Evolutionary conservation across 148 eudicot species (phyloP).

Genomic region (Gaultheria prostrata): DNA sequence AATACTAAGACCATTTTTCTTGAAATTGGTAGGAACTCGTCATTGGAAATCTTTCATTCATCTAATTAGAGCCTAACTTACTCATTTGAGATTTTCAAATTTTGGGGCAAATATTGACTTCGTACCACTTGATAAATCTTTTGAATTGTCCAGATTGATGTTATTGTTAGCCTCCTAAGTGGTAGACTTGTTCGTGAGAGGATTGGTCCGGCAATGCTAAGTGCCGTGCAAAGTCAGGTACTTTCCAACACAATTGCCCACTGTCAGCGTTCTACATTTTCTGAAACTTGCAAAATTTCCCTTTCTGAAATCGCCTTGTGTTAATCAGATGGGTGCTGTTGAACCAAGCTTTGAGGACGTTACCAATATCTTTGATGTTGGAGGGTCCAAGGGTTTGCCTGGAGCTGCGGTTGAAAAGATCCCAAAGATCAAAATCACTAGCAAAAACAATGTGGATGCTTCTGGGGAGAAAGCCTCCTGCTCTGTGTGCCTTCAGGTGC

Average conservation of each 20-base stretch:
- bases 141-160: conserved; percentile 70
- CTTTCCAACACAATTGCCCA: background rate
- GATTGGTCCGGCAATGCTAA: conserved; percentile 68
- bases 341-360: conserved; percentile 73
- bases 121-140: conserved; percentile 16
- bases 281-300: background rate
- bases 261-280: background rate
- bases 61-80: background rate
- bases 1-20: background rate
- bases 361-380: conserved; percentile 73
- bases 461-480: conserved; percentile 85
- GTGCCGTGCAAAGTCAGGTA: conserved; percentile 99
- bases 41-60: background rate
- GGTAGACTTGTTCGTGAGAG: conserved; percentile 79
- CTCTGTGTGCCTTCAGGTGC: conserved; percentile 97
- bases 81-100: conserved; percentile 29
- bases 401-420: conserved; percentile 80
- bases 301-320: conserved; percentile 19
- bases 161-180: conserved; percentile 82
- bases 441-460: conserved; percentile 56
- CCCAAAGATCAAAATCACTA: conserved; percentile 77
- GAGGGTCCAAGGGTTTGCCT: conserved; percentile 74
- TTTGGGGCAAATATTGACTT: conserved; percentile 23
- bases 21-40: background rate
- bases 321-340: conserved; percentile 84